phyloP scores from a whole-genome alignment of 805 yeast species.

The Komagataella mondaviorum region DNA sequence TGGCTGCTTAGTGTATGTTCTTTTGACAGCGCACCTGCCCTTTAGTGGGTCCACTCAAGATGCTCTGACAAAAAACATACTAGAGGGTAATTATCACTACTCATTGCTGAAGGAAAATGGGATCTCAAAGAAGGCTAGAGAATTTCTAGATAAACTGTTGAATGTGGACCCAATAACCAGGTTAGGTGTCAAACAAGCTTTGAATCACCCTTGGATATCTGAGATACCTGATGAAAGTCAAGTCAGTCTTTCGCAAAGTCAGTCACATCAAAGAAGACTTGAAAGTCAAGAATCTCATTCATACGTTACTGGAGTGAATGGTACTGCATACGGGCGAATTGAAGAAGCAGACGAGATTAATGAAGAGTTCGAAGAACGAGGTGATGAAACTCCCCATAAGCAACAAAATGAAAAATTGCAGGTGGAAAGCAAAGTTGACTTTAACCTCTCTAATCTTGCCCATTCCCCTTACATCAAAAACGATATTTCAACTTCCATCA shows the following conservation, averaged over 20 bases:
- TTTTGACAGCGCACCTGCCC: conserved; percentile 86
- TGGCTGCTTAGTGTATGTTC: conserved; percentile 88
- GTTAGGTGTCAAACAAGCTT: conserved; percentile 63
- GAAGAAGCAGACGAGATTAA: not conserved
- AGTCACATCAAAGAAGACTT: conserved; percentile 37
- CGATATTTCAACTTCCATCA: not conserved
- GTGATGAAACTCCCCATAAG: not conserved
- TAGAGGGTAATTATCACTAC: conserved; percentile 67
- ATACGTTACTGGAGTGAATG: conserved; percentile 1
- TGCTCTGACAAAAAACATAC: conserved; percentile 64
- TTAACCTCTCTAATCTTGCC: not conserved
- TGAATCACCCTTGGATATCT: conserved; percentile 72
- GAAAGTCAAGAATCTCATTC: conserved; percentile 13
- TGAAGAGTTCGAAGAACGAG: not conserved
- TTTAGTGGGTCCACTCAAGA: conserved; percentile 90
- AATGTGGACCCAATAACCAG: conserved; percentile 67
- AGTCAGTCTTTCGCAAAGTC: conserved; percentile 56
- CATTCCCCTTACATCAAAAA: not conserved
- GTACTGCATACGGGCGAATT: conserved; percentile 1
- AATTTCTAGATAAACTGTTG: conserved; percentile 56
- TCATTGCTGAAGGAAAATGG: conserved; percentile 46
- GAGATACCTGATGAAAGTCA: conserved; percentile 18
- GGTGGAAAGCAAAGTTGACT: not conserved
- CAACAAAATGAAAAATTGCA: not conserved
- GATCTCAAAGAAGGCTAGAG: conserved; percentile 44